phyloP scores from a whole-genome alignment of 2,329 filamentous ascomycete genomes.

The Ampelomyces quisqualis region DNA sequence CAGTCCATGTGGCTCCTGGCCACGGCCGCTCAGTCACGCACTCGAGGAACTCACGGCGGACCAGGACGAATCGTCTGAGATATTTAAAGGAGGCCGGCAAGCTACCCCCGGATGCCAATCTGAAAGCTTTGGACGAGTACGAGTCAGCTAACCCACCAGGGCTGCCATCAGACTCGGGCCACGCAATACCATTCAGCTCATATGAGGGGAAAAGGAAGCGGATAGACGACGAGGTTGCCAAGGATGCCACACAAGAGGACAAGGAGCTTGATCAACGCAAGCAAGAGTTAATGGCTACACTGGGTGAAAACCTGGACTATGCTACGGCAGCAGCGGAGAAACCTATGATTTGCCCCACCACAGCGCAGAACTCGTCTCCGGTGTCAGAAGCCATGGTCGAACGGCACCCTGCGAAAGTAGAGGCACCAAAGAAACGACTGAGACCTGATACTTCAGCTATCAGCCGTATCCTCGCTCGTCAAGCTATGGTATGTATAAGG shows the following conservation, averaged over 20 bases:
- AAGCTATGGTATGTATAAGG: constrained; percentile 18
- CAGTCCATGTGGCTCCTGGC: constrained; percentile 46
- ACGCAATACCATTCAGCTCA: constrained; percentile 9
- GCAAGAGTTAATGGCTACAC: constrained; percentile 25
- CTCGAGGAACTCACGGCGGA: constrained; percentile 57
- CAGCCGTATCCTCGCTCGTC: constrained; percentile 33
- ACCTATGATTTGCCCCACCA: background rate
- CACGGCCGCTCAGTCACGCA: constrained; percentile 55
- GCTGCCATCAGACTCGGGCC: background rate
- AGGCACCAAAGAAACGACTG: constrained; percentile 23
- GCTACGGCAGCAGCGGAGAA: constrained; percentile 3
- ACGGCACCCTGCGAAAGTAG: constrained; percentile 7
- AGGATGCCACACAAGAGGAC: constrained; percentile 2
- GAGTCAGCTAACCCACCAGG: constrained; percentile 32
- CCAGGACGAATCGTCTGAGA: constrained; percentile 51
- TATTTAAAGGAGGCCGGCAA: constrained; percentile 57
- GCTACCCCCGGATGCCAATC: constrained; percentile 53
- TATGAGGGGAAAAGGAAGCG: constrained; percentile 27
- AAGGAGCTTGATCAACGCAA: constrained; percentile 25
- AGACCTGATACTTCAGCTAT: constrained; percentile 31
- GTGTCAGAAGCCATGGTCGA: background rate
- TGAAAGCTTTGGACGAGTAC: constrained; percentile 54
- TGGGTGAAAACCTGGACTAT: constrained; percentile 8
- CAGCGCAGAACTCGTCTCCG: background rate
- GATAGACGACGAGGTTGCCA: constrained; percentile 16